These are phyloP conservation scores for Tremella fuciformis DNA, from an alignment of 768 basidiomycete genomes.

Conservation along the genomic window DNA sequence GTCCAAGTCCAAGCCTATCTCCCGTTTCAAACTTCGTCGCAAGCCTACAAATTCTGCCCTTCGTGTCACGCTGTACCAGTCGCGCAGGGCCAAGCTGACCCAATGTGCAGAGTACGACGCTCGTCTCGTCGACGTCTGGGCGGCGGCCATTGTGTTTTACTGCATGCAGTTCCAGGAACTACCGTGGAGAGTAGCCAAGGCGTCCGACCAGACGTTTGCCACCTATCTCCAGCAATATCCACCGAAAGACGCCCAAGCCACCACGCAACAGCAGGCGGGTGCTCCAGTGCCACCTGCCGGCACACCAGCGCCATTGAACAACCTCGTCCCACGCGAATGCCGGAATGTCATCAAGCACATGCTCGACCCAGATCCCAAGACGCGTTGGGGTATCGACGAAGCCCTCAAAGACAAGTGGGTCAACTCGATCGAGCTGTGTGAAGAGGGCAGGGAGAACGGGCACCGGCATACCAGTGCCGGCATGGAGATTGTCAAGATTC, in stretches of 20 bases:
- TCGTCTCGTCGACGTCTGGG: slow-evolving; percentile 96
- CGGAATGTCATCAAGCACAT: slow-evolving; percentile 80
- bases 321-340: slow-evolving; percentile 80
- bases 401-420: slow-evolving; percentile 77
- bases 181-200: slow-evolving; percentile 93
- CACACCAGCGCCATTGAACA: slow-evolving; percentile 69
- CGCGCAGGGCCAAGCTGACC: slow-evolving; percentile 18
- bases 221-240: slow-evolving; percentile 62
- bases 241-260: slow-evolving; percentile 2
- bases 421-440: slow-evolving; percentile 75
- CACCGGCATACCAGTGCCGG: slow-evolving; percentile 43
- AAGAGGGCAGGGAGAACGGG: slow-evolving; percentile 51
- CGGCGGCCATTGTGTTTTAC: slow-evolving; percentile 94
- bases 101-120: slow-evolving; percentile 80
- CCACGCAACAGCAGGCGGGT: slow-evolving; percentile 6
- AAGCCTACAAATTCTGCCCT: slow-evolving; percentile 46
- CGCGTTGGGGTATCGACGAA: slow-evolving; percentile 72
- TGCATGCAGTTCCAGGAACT: slow-evolving; percentile 95
- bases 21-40: background rate
- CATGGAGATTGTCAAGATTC: slow-evolving; percentile 41
- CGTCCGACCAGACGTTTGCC: slow-evolving; percentile 72
- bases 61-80: slow-evolving; percentile 12
- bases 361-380: slow-evolving; percentile 89
- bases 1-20: background rate
- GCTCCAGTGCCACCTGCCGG: slow-evolving; percentile 44